Evolutionary conservation across 306 rosid genomes (phyloP), one percentile per base, ranked within the genome.

Genomic region (Rosa multiflora): DNA sequence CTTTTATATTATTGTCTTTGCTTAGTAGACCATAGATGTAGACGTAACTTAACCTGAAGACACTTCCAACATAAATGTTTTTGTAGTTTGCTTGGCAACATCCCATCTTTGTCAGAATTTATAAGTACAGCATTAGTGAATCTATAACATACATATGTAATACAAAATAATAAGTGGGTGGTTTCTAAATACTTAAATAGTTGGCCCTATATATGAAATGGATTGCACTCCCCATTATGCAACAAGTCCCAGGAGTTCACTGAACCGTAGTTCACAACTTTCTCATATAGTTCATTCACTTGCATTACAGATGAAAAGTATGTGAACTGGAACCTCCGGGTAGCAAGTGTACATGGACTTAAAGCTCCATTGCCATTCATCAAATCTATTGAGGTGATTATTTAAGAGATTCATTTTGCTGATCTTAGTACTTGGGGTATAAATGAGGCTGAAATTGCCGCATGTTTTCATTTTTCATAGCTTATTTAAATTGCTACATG

Each of bases 301-400:
- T 85, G 83, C 72, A 78, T 81, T 78, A 59, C 96, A 95, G 98
- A 95, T 89, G 84, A 87, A 87, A 90, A 82, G 83, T 87, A 85
- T 83, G 96, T 93, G 81, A 93, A 91, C 87, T 95, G 98, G 99
- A 91, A 88, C 70, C 97, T 95, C 83, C 97, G 96, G 64, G 73
- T 95, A 48, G 89, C 88, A 64, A 92, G 99, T 79, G 85, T 84
- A 59, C 98, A 95, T 78, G 92, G 92, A 70, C 91, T 71, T 69
- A 93, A 89, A 87, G 97, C 99, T 73, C 80, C 90, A 70, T 84
- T 95, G 82, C 90, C 98, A 18, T 95, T 92, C 89, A 74, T 95
- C 70, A 81, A 88, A 84, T 95, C 93, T 79, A 90, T 95, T 10
- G 97, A 95, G 98, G 99, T 95, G 86, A 66, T 80, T 37, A 47